These are phyloP conservation scores for Coemansia sp. DNA, from an alignment of 192 early-diverging fungal genomes.

Conservation along the genomic window DNA sequence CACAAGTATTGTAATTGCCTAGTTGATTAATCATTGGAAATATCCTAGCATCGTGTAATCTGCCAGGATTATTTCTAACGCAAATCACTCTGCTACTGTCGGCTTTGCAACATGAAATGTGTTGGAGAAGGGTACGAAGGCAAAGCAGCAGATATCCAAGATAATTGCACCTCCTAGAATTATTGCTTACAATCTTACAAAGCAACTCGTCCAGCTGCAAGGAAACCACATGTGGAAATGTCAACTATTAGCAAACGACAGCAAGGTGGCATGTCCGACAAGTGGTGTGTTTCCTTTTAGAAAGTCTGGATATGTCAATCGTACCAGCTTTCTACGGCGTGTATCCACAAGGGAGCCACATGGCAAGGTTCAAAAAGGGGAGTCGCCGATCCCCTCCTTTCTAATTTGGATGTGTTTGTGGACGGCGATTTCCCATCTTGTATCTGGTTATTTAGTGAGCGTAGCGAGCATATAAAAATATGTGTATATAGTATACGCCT, in stretches of 20 bases:
- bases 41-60: not conserved
- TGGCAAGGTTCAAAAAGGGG: not conserved
- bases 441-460: no score
- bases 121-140: no score
- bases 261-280: not conserved
- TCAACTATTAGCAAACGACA: not conserved
- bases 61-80: not conserved
- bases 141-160: no score
- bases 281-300: not conserved
- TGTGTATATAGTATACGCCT: no score
- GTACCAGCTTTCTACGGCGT: not conserved
- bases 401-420: constrained; percentile 6
- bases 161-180: no score
- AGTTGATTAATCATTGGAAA: not conserved
- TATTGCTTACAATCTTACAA: not conserved
- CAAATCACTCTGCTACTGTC: not conserved
- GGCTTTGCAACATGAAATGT: not conserved
- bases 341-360: not conserved
- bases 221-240: no score
- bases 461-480: no score
- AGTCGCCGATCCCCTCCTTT: not conserved
- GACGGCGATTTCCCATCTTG: not conserved
- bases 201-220: not conserved
- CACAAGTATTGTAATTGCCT: not conserved
- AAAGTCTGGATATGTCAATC: not conserved